Percentiles rank a stretch among this genome's conserved stretches.
Evolutionary conservation across 2,329 filamentous ascomycete species (phyloP).

Genomic region (Parasarocladium wereldwijsianum): DNA sequence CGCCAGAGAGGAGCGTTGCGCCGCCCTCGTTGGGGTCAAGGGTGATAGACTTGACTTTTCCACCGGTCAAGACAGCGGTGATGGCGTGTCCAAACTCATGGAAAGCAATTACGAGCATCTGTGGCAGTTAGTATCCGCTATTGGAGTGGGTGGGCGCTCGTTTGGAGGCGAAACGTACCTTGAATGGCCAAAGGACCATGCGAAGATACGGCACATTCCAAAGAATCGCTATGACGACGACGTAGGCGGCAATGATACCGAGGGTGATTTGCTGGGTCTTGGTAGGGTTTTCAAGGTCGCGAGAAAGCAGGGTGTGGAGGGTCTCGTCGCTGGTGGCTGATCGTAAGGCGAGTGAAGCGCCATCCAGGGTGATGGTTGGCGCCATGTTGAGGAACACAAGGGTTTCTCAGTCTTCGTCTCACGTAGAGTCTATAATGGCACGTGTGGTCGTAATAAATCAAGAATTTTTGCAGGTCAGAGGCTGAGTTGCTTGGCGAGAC

Average conservation of each 20-base stretch:
- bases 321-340: conserved; percentile 3
- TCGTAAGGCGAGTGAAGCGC: conserved; percentile 1
- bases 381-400: conserved; percentile 1
- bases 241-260: conserved; percentile 56
- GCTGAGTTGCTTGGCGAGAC: no score
- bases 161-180: conserved; percentile 30
- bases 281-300: conserved; percentile 42
- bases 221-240: conserved; percentile 58
- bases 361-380: conserved; percentile 6
- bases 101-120: conserved; percentile 76
- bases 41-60: conserved; percentile 58
- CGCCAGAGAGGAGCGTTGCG: conserved; percentile 64
- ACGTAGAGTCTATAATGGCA: no score
- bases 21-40: conserved; percentile 68
- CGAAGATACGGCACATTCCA: conserved; percentile 71
- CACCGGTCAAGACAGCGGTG: conserved; percentile 57
- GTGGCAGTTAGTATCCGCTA: conserved; percentile 1
- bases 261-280: conserved; percentile 57
- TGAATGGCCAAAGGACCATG: conserved; percentile 67
- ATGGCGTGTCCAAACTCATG: conserved; percentile 70
- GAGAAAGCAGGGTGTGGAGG: conserved; percentile 22
- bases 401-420: no score
- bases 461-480: no score
- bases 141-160: not conserved
- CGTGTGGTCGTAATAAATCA: no score